Evolutionary conservation across 2,329 filamentous ascomycete species (phyloP), one percentile per base, ranked within the genome.

Genomic region (Metarhizium rileyi): DNA sequence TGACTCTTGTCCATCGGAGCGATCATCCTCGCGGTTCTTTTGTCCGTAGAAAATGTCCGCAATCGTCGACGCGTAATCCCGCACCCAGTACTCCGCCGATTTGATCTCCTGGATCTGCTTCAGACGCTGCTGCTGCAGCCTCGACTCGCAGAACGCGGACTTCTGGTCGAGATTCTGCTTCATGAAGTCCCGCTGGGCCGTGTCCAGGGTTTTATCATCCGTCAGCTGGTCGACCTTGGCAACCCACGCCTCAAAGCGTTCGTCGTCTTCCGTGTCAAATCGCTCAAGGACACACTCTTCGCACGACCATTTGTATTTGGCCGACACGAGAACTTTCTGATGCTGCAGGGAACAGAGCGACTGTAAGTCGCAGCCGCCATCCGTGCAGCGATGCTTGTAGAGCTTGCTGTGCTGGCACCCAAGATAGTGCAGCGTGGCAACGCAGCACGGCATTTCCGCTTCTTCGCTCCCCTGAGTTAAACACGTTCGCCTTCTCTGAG

Each of bases 391-490:
- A 23, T 63, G 42, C 48, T 63, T 64, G 52, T 54, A 54, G 18
- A 64, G 52, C 16, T 20, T 53, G 42, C 44, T 54, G 50, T 66
- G 63, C 16, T 42, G n/a, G 48, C 63, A 66, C 45, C 51, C 54
- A 5, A 36, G 47, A 50, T 50, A 63, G 18, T 56, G 52, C 6
- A 63, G 38, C 22, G 63, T 59, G 41, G 55, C 55, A 38, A 64
- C 50, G 47, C 58, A 61, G 55, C 63, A 66, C 23, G 61, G 59
- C 63, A 66, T 65, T 41, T 22, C 28, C 28, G 28, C 28, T 30
- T 6, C 28, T 30, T 30, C 28, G 28, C 28, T 30, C 7, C 28
- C n/a, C n/a, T n/a, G n/a, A n/a, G n/a, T n/a, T n/a, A n/a, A n/a
- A n/a, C 28, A 30, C 14, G 28, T 30, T 30, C 28, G 6, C 14